Conservation (phyloP, 495 filamentous ascomycete genomes). For the Aspergillus sparsus region DNA sequence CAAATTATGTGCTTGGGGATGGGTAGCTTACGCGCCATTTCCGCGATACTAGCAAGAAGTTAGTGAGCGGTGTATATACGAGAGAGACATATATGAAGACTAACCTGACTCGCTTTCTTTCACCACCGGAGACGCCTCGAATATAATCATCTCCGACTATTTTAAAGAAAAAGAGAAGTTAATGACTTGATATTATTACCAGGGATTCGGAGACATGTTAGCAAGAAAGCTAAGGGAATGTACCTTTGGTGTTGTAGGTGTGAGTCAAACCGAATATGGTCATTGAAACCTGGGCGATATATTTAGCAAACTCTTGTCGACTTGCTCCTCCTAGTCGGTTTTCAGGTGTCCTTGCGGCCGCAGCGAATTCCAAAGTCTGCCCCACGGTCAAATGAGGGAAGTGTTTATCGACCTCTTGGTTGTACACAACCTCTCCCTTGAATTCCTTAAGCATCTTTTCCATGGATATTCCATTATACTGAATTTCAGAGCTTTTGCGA, state of each 20-base stretch:
- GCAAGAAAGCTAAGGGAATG: not conserved
- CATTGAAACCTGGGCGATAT: conserved; percentile 60
- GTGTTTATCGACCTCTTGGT: conserved; percentile 64
- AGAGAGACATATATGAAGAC: not conserved
- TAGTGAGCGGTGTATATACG: conserved; percentile 4
- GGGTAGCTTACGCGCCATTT: conserved; percentile 54
- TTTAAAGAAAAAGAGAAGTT: conserved; percentile 28
- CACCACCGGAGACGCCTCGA: conserved; percentile 78
- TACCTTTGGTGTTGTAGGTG: conserved; percentile 55
- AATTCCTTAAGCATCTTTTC: conserved; percentile 57
- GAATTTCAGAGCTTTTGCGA: conserved; percentile 44
- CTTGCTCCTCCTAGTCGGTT: conserved; percentile 45
- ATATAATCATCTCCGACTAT: conserved; percentile 50
- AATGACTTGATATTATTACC: conserved; percentile 39
- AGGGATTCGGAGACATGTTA: no score
- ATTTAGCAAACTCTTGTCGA: conserved; percentile 42
- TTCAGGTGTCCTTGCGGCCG: conserved; percentile 53
- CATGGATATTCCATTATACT: conserved; percentile 55
- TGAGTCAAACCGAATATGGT: conserved; percentile 62
- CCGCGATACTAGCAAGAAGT: conserved; percentile 45
- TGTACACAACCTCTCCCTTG: conserved; percentile 66
- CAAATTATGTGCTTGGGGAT: not conserved
- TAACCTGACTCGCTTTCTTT: conserved; percentile 66
- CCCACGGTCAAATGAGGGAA: conserved; percentile 68
- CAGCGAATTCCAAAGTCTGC: conserved; percentile 65